Conservation (phyloP, 331 rosid genomes). For the Arachis monticola region DNA sequence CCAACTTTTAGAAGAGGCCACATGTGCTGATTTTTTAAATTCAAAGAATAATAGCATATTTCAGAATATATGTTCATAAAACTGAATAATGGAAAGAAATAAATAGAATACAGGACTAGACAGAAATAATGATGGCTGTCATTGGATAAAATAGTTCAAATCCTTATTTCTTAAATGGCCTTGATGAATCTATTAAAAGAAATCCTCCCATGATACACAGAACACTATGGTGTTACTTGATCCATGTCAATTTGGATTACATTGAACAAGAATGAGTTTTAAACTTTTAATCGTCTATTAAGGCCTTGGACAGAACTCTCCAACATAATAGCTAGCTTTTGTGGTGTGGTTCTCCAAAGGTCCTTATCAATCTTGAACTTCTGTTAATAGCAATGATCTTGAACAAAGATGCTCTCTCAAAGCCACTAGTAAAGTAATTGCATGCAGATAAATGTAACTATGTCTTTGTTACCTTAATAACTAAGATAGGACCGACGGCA, state of each 20-base stretch:
- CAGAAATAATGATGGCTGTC: conserved; percentile 8
- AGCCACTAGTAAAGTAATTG: conserved; percentile 3
- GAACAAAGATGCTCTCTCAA: background rate
- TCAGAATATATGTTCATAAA: conserved; percentile 2
- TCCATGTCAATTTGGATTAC: background rate
- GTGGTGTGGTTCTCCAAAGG: no score
- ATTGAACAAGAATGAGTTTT: background rate
- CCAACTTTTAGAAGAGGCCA: conserved; percentile 93
- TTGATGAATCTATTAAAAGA: background rate
- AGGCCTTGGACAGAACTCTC: background rate
- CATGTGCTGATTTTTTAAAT: conserved; percentile 68
- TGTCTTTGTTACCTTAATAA: conserved; percentile 71
- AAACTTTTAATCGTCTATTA: no score
- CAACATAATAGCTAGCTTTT: background rate
- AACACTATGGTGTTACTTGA: no score
- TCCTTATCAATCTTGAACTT: no score
- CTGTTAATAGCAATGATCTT: background rate
- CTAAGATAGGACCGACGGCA: conserved; percentile 89
- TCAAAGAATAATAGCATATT: conserved; percentile 12
- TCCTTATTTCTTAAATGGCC: background rate
- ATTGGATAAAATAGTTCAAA: conserved; percentile 12
- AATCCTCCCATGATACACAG: background rate
- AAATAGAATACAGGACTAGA: conserved; percentile 6
- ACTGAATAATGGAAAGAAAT: conserved; percentile 18
- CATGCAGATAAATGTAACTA: background rate